Base-by-base conservation (phyloP, 306 rosid species). In the Trifolium pratense region DNA sequence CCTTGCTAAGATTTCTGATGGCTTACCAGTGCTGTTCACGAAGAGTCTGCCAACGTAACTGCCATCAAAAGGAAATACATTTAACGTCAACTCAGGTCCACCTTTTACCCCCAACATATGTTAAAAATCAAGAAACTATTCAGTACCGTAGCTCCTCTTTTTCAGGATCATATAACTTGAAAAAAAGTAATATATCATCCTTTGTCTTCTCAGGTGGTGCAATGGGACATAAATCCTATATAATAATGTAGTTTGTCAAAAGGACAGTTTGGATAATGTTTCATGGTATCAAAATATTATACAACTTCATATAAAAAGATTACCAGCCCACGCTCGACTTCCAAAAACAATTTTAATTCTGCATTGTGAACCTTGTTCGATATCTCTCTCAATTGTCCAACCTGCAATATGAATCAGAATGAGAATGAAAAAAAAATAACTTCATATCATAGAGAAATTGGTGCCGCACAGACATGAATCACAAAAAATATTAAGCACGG, bases 161-260 rank as follows among this genome's bases (percentile, higher is more conserved):
- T 55, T 87, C 95, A 73, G 92, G 91, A 78, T 91, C 95, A 66
- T 91, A 91, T 67, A 91, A 84, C 86, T 91, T 91, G 86, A 91
- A 91, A 84, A 91, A 91, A 53, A 91, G 92, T 16, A 91, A 85
- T 66, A 89, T 91, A 72, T 91, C 97, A 71, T 89, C 95, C 82
- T 85, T 85, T 26, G 95, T 89, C 87, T 86, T 89, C 39, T 82
- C 91, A 69, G 89, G 91, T 17, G 92, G 92, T 79, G 89, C 80
- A 68, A 91, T 73, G 76, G 88, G 88, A 40, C 53, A 80, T 55
- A 73, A 72, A 74, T 91, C 90, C 97, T 91, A 79, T 74, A 82
- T 32, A 58, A 68, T 11, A 75, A 75, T 14, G 39, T 59, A 78
- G 58, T 79, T 71, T 66, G 81, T 80, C 46, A 75, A 36, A 36